Evolutionary conservation across 2,329 filamentous ascomycete genomes (phyloP).

Genomic region (Colletotrichum musicola): DNA sequence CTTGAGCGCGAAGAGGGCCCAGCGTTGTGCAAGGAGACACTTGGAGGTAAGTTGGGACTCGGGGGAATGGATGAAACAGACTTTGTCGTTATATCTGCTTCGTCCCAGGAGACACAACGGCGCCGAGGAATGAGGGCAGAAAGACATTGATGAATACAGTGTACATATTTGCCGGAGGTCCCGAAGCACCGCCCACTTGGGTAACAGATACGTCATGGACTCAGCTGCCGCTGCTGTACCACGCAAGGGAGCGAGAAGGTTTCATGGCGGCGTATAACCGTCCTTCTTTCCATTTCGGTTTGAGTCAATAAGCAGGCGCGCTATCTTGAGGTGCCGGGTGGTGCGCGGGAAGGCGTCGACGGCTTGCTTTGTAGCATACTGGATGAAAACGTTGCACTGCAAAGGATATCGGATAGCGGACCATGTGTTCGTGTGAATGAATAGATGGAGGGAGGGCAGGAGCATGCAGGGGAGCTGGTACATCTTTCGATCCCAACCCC

Average conservation of each 20-base stretch:
- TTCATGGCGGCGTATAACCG: slow-evolving; percentile 1
- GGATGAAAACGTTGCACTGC: background rate
- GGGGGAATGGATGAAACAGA: slow-evolving; percentile 12
- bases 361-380: background rate
- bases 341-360: background rate
- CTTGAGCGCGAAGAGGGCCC: background rate
- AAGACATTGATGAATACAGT: slow-evolving; percentile 2
- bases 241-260: slow-evolving; percentile 16
- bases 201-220: slow-evolving; percentile 34
- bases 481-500: background rate
- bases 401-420: background rate
- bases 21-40: background rate
- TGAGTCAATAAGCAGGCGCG: background rate
- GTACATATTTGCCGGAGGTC: slow-evolving; percentile 7
- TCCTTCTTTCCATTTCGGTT: background rate
- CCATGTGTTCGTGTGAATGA: background rate
- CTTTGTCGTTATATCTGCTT: slow-evolving; percentile 15
- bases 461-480: background rate
- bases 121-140: slow-evolving; percentile 14
- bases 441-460: background rate
- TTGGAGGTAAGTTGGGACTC: no score
- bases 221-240: background rate
- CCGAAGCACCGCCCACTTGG: slow-evolving; percentile 28
- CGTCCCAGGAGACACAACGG: slow-evolving; percentile 22
- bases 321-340: background rate